Evolutionary conservation across 257 asterid genomes (phyloP).

Genomic region (Cruciata laevipes): DNA sequence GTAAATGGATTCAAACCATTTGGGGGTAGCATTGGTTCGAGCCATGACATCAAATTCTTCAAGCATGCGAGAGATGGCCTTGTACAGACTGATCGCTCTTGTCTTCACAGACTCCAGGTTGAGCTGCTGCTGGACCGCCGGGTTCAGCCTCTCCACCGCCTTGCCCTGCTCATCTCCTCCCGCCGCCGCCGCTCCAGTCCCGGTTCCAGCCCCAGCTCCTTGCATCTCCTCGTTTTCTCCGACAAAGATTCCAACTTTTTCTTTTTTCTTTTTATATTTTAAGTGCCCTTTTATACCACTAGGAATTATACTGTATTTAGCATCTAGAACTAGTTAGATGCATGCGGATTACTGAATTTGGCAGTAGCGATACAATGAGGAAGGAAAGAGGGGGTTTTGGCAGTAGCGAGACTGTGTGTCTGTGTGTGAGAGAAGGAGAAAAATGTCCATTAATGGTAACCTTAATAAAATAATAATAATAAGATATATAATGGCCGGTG

Average conservation of each 20-base stretch:
- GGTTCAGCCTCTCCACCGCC: constrained; percentile 76
- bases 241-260: neutral
- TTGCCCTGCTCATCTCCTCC: constrained; percentile 18
- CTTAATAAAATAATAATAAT: neutral
- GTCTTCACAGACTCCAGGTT: constrained; percentile 93
- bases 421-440: neutral
- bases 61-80: constrained; percentile 90
- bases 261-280: too few species aligned
- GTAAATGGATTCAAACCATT: constrained; percentile 42
- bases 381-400: neutral
- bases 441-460: neutral
- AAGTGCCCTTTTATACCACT: neutral
- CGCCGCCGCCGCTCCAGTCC: neutral
- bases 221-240: neutral
- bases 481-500: constrained; percentile 3
- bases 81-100: constrained; percentile 82
- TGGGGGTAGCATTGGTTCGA: constrained; percentile 66
- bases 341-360: neutral
- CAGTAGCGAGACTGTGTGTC: neutral
- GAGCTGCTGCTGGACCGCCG: constrained; percentile 86
- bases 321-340: neutral
- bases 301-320: neutral
- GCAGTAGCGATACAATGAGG: neutral
- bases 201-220: neutral
- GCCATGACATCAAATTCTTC: constrained; percentile 72